phyloP scores from a whole-genome alignment of 108 stramenopile genomes.

The Discostella stelligeroides region DNA sequence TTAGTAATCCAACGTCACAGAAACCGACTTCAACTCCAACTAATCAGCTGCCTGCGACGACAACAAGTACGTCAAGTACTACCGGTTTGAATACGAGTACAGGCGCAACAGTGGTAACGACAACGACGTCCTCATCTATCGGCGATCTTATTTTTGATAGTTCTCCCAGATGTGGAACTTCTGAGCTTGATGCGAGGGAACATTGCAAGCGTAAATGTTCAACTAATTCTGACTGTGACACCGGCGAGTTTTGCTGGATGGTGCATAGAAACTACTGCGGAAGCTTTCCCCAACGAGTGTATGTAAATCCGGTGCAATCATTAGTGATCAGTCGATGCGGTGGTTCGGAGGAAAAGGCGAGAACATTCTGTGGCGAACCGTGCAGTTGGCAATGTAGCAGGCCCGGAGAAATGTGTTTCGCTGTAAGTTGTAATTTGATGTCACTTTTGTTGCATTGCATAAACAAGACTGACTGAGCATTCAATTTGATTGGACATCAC shows the following conservation, averaged over 20 bases:
- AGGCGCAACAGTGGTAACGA: neutral
- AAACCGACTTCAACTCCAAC: neutral
- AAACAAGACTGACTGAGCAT: neutral
- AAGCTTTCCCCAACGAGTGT: slow-evolving; percentile 24
- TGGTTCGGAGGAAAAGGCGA: slow-evolving; percentile 13
- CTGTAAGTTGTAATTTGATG: neutral
- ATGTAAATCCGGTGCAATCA: slow-evolving; percentile 19
- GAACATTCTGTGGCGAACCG: slow-evolving; percentile 35
- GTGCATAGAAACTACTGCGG: slow-evolving; percentile 36
- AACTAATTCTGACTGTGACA: slow-evolving; percentile 21
- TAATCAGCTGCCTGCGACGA: neutral
- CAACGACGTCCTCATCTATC: neutral
- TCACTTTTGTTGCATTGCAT: neutral
- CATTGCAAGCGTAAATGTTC: slow-evolving; percentile 24
- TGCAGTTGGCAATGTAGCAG: slow-evolving; percentile 33
- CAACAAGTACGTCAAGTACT: neutral
- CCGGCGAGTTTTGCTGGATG: slow-evolving; percentile 14
- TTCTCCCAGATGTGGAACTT: slow-evolving; percentile 29
- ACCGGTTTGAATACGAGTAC: neutral
- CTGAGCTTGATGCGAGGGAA: slow-evolving; percentile 37
- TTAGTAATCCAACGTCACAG: neutral
- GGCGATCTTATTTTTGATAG: slow-evolving; percentile 22
- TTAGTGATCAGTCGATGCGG: slow-evolving; percentile 19
- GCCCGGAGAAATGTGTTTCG: slow-evolving; percentile 20
- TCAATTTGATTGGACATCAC: neutral